Evolutionary conservation across 805 yeast species (phyloP), one percentile per base, ranked within the genome.

Genomic region (Pichia rugopelliculosa): DNA sequence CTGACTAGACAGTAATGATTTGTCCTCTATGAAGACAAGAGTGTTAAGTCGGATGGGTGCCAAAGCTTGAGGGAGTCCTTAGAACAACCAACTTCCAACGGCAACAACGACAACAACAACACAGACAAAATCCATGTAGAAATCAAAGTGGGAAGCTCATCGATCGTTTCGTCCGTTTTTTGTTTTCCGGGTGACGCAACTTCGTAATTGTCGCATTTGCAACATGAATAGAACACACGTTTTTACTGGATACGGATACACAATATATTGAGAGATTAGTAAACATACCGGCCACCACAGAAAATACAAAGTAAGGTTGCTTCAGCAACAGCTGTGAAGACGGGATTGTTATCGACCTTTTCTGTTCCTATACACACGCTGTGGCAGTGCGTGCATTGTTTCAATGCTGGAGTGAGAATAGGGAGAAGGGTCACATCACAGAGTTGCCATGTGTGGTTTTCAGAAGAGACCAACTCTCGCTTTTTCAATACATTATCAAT

Each of bases 381-480:
- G 2, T 47, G 52, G 25, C 57, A 55, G 25, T 24, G 20, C 10
- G 36, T 22, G 24, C 58, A 55, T 3, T 17, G 15, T n/a, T 39
- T 44, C 17, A 56, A 47, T 1, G 25, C 18, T 3, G 53, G 47
- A 15, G 41, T 34, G 33, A 54, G 17, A 13, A 56, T 34, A 1
- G 59, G 59, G 2, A 54, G 38, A 27, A 51, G 20, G 6, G 56
- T 54, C 10, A 53, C 24, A 8, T 40, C 50, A 30, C 59, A 56
- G 6, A 48, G 21, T 13, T 40, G 42, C 59, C 59, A 56, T 5
- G n/a, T 30, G 24, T 51, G 56, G 1, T 57, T 57, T 27, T 52
- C 56, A 4, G 34, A 11, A 3, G 54, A 52, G 4, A 20, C 36
- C 23, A 17, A 46, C 24, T 22, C 17, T 30, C 15, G 23, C 24